phyloP scores from a whole-genome alignment of 352 stramenopile genomes.

The Globisporangium nodosum region DNA sequence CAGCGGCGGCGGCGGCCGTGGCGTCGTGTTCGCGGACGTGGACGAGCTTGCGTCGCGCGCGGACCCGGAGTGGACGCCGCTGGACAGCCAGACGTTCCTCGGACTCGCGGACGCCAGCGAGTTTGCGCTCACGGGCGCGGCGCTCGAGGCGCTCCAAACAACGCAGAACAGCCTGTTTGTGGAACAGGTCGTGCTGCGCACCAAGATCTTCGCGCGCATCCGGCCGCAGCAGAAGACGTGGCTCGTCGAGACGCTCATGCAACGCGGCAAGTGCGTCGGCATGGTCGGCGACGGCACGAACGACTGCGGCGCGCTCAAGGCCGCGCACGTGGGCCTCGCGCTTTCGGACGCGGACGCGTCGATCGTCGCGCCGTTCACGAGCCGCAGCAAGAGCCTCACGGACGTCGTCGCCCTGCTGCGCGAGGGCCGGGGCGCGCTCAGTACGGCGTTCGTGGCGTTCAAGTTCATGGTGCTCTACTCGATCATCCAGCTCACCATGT shows the following conservation, averaged over 20 bases:
- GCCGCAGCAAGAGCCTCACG: conserved; percentile 70
- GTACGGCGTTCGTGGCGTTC: conserved; percentile 85
- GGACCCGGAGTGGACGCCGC: conserved; percentile 23
- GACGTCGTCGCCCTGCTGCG: conserved; percentile 81
- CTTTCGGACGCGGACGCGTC: conserved; percentile 87
- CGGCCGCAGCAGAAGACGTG: conserved; percentile 76
- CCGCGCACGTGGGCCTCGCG: conserved; percentile 87
- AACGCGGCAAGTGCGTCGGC: conserved; percentile 40
- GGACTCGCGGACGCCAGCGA: conserved; percentile 49
- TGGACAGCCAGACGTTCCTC: conserved; percentile 46
- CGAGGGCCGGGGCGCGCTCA: conserved; percentile 87
- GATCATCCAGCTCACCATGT: conserved; percentile 77
- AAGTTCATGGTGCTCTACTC: conserved; percentile 93
- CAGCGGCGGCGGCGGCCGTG: conserved; percentile 3
- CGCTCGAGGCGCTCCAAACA: conserved; percentile 38
- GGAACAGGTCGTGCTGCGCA: conserved; percentile 41
- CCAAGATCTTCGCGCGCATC: conserved; percentile 72
- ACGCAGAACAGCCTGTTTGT: conserved; percentile 32
- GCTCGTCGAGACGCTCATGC: conserved; percentile 68
- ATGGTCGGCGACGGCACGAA: conserved; percentile 82
- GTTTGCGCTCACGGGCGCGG: conserved; percentile 59
- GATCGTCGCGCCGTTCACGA: conserved; percentile 90
- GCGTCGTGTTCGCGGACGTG: conserved; percentile 52
- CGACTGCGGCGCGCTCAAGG: conserved; percentile 88
- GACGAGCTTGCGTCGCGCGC: conserved; percentile 38